Evolutionary conservation across 208 protist species (phyloP), one percentile per base, ranked within the genome.

Genomic region (Crithidia mellificae): DNA sequence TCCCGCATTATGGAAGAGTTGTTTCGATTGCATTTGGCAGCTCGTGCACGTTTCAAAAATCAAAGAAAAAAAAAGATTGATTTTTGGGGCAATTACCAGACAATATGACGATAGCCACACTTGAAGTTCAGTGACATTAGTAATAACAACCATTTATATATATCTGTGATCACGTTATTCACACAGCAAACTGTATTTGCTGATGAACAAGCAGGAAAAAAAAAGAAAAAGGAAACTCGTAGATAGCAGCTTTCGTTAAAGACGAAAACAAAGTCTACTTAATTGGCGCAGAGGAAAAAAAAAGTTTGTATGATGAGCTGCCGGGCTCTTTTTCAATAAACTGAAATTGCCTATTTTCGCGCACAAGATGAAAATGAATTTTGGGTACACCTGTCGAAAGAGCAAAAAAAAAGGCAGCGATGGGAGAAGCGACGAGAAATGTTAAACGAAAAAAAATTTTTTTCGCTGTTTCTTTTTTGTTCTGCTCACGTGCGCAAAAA

Each of bases 401-500:
- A 49, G n/a, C 25, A 47, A 44, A 17, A 7, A 41, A 41, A 57
- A 6, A 24, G 38, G 8, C 27, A 54, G n/a, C 39, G 29, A 58
- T 29, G 46, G 46, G 22, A n/a, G n/a, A 51, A 51, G 17, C 20
- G 20, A 19, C 15, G 55, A 66, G n/a, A 38, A 38, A 11, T 12
- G 5, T 38, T 38, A 38, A 38, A 38, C 7, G 34, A 63, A 65
- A 65, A 59, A 50, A 69, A 49, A 70, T n/a, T n/a, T n/a, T n/a
- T n/a, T n/a, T n/a, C n/a, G n/a, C n/a, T n/a, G n/a, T n/a, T n/a
- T n/a, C 67, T 68, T n/a, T 36, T 8, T 44, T 39, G 20, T 44
- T 29, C 36, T 54, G 27, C 30, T 64, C 17, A 54, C 36, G 30
- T 25, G 57, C 8, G 69, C 6, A 58, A n/a, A 64, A 74, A 83